These are phyloP conservation scores for Achaetomiella virescens DNA, from an alignment of 495 filamentous ascomycete species.

Conservation along the genomic window DNA sequence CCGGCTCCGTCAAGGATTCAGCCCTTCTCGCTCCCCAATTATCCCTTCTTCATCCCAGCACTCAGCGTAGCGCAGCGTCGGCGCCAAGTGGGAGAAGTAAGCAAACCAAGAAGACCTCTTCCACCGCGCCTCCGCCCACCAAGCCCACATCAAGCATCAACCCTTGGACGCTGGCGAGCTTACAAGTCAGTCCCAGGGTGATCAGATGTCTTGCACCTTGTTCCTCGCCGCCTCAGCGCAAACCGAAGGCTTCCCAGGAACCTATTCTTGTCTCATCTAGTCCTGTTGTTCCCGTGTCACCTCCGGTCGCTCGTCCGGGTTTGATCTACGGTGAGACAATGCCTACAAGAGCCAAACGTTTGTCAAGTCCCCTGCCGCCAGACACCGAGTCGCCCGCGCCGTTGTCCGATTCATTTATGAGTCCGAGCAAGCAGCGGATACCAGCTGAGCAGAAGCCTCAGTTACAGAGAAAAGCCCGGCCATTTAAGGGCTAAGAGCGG, in stretches of 20 bases:
- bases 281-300: conserved; percentile 26
- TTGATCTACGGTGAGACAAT: conserved; percentile 1
- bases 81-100: conserved; percentile 26
- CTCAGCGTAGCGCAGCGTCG: neutral
- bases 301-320: conserved; percentile 10
- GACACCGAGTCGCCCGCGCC: neutral
- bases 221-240: conserved; percentile 3
- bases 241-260: conserved; percentile 13
- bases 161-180: conserved; percentile 42
- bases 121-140: conserved; percentile 14
- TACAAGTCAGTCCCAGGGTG: conserved; percentile 31
- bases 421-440: neutral
- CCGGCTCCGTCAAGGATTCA: conserved; percentile 2
- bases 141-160: conserved; percentile 27
- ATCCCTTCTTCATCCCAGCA: conserved; percentile 13
- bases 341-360: conserved; percentile 11
- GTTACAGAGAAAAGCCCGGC: conserved; percentile 4
- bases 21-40: neutral
- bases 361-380: neutral
- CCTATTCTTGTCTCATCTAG: conserved; percentile 42
- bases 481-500: conserved; percentile 26
- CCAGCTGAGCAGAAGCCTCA: neutral
- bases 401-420: neutral
- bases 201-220: conserved; percentile 17
- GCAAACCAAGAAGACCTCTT: conserved; percentile 24